Base-by-base conservation (phyloP, 2,329 filamentous ascomycete genomes). In the Aspergillus pseudoterreus region DNA sequence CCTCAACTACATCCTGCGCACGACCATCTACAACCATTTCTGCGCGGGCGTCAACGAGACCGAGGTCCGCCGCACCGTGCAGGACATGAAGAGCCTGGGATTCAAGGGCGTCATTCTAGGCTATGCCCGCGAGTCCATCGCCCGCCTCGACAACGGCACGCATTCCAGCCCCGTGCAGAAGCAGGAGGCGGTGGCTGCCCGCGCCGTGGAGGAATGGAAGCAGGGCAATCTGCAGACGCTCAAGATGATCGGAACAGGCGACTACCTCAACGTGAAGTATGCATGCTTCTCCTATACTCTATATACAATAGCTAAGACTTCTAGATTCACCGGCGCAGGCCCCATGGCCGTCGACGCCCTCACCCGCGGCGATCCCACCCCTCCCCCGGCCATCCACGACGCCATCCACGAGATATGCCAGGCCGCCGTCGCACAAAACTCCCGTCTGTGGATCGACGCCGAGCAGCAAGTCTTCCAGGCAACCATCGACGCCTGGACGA, bases 31-130 rank as follows among this genome's bases (percentile, higher is more conserved):
- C 54, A 68, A 78, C 36, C 76, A 79, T 10, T 79, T 78, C 55
- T 78, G 76, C 43, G 76, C 76, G 0, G 76, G 76, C 0, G 67
- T 65, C 1, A 76, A 71, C 21, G 60, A 66, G 10, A 41, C 19
- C 0, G 74, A 78, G 49, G 74, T 78, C 2, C 59, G 60, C 4
- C 57, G 57, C 4, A 73, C 69, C 0, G 64, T 75, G 2, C 54
- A 62, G 6, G 60, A 64, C 1, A 72, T 78, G 45, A 74, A 73
- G 52, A 49, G 56, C 0, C 55, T 78, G 9, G 77, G 77, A 0
- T 78, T 73, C 49, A 67, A 71, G n/a, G 77, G 77, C 0, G 72
- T 79, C 0, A 75, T 78, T 10, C 66, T 79, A 1, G 72, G 71
- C 24, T 79, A 78, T 50, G 75, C 71, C 0, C 71, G 71, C 46